Conservation (phyloP, 139 green algal species). For the Penium margaritaceum region DNA sequence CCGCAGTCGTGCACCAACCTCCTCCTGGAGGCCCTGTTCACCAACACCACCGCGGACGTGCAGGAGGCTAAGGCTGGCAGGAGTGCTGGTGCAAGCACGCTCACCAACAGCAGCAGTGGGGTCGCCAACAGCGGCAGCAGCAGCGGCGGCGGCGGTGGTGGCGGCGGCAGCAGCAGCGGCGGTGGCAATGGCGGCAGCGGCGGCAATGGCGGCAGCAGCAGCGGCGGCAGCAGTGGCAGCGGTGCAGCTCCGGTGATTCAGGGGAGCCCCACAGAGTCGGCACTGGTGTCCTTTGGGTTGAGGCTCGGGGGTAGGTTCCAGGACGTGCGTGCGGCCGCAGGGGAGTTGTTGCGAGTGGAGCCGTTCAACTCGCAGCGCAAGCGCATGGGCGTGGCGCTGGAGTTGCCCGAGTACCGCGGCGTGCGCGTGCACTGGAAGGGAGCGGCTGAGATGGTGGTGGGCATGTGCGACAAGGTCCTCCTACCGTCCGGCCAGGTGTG, state of each 20-base stretch:
- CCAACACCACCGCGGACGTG: constrained; percentile 25
- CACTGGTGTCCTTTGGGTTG: constrained; percentile 72
- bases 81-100: no score
- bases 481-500: no score
- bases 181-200: no score
- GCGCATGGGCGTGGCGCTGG: constrained; percentile 56
- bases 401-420: constrained; percentile 41
- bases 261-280: constrained; percentile 89
- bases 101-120: no score
- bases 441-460: constrained; percentile 85
- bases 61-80: background rate
- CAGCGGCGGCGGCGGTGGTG: no score
- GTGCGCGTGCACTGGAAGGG: constrained; percentile 88
- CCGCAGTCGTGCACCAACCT: no score
- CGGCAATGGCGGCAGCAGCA: no score
- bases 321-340: constrained; percentile 40
- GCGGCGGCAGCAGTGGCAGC: no score
- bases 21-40: constrained; percentile 28
- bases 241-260: constrained; percentile 34
- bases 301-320: constrained; percentile 67
- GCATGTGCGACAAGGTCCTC: constrained; percentile 52
- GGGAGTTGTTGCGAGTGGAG: constrained; percentile 34
- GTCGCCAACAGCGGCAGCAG: no score
- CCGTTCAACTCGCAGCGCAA: constrained; percentile 43
- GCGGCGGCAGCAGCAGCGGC: no score